These are phyloP conservation scores for Goniomonas avonlea DNA, from an alignment of 78 protist species.

Conservation along the genomic window DNA sequence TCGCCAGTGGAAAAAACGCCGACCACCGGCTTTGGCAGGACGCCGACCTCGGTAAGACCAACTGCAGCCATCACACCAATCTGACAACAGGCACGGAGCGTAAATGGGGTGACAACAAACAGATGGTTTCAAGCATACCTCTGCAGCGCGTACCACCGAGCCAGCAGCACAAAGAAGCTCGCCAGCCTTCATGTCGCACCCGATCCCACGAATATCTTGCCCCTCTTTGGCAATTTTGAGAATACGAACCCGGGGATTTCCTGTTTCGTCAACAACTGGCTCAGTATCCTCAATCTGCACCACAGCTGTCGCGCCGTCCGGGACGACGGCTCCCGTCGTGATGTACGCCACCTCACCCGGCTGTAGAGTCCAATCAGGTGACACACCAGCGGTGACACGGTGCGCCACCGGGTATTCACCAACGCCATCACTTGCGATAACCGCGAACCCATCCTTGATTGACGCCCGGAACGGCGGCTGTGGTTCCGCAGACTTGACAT, in stretches of 20 bases:
- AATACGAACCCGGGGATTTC: background rate
- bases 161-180: constrained; percentile 19
- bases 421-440: constrained; percentile 43
- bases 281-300: constrained; percentile 46
- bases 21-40: constrained; percentile 28
- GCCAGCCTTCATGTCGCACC: constrained; percentile 53
- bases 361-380: background rate
- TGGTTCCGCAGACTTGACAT: constrained; percentile 25
- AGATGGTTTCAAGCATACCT: constrained; percentile 35
- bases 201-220: constrained; percentile 39
- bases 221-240: background rate
- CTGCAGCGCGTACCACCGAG: constrained; percentile 47
- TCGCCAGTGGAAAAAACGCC: constrained; percentile 72
- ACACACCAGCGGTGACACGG: background rate
- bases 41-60: constrained; percentile 3
- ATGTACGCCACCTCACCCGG: constrained; percentile 1
- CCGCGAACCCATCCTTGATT: constrained; percentile 75
- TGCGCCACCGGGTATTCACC: background rate
- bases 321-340: constrained; percentile 63
- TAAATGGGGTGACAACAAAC: background rate
- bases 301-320: constrained; percentile 63
- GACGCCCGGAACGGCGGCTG: constrained; percentile 66
- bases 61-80: background rate
- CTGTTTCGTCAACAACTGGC: no score
- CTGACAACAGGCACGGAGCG: background rate